Evolutionary conservation across 2,329 filamentous ascomycete species (phyloP).

Genomic region (Claviceps capensis): DNA sequence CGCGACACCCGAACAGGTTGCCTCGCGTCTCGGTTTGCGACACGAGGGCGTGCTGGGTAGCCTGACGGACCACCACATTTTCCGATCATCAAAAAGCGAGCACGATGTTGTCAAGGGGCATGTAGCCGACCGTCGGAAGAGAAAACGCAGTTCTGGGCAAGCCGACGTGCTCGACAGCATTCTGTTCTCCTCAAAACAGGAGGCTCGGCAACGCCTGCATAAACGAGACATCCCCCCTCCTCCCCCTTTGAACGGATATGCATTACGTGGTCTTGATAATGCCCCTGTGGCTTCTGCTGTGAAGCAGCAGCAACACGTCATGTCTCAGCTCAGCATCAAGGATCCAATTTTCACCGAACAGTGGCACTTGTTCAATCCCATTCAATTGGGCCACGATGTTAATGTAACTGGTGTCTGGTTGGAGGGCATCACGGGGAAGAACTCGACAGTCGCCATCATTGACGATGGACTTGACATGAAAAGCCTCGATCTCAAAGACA

Average conservation of each 20-base stretch:
- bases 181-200: conserved; percentile 65
- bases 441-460: conserved; percentile 82
- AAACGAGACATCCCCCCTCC: conserved; percentile 35
- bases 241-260: conserved; percentile 13
- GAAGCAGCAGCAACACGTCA: conserved; percentile 45
- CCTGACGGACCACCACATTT: conserved; percentile 71
- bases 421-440: conserved; percentile 79
- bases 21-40: conserved; percentile 56
- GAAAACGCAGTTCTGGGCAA: conserved; percentile 43
- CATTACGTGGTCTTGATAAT: conserved; percentile 8
- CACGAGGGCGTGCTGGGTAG: conserved; percentile 74
- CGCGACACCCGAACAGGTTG: conserved; percentile 54
- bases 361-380: conserved; percentile 85
- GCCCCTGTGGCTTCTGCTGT: conserved; percentile 29
- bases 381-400: conserved; percentile 75
- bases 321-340: conserved; percentile 54
- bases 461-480: conserved; percentile 96
- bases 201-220: conserved; percentile 34
- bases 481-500: conserved; percentile 80
- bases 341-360: conserved; percentile 91
- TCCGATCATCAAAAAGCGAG: conserved; percentile 54
- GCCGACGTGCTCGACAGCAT: conserved; percentile 57
- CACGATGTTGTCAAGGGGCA: conserved; percentile 45
- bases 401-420: conserved; percentile 94
- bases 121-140: conserved; percentile 39